Percentiles rank a stretch among this genome's conserved stretches.
Conservation (phyloP, 2,329 filamentous ascomycete species). For the Xylaria sp. region DNA sequence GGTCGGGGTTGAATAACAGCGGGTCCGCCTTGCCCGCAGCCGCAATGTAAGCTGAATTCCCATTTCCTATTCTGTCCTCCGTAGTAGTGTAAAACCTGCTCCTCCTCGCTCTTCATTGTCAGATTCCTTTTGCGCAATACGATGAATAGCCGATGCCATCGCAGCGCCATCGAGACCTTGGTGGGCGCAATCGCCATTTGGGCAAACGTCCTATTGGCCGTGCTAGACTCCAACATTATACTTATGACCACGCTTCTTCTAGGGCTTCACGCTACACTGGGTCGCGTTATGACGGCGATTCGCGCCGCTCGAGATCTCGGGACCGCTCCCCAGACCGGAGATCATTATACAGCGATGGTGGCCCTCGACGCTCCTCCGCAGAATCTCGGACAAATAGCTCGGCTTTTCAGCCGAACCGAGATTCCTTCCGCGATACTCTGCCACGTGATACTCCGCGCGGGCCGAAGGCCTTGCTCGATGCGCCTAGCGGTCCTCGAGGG, state of each 20-base stretch:
- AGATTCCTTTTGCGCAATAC: too few species aligned
- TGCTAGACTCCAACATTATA: slow-evolving; percentile 1
- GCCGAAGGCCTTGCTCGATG: slow-evolving; percentile 76
- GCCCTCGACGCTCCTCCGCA: slow-evolving; percentile 69
- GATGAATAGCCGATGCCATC: too few species aligned
- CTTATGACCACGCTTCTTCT: slow-evolving; percentile 33
- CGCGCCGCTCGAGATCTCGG: slow-evolving; percentile 65
- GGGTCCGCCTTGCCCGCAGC: slow-evolving; percentile 16
- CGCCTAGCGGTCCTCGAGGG: slow-evolving; percentile 68
- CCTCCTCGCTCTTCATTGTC: too few species aligned
- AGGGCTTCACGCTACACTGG: slow-evolving; percentile 59
- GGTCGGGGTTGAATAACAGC: slow-evolving; percentile 8
- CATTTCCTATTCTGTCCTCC: neutral
- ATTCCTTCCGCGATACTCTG: slow-evolving; percentile 58
- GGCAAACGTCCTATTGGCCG: neutral
- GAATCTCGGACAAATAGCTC: slow-evolving; percentile 60
- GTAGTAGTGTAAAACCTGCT: too few species aligned
- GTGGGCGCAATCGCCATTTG: neutral
- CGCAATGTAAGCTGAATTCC: slow-evolving; percentile 28
- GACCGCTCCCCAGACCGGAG: slow-evolving; percentile 68
- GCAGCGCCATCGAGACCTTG: neutral
- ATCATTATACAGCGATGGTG: slow-evolving; percentile 62
- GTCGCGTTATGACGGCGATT: slow-evolving; percentile 64
- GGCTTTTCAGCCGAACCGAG: slow-evolving; percentile 63
- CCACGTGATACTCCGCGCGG: slow-evolving; percentile 76